Base-by-base conservation (phyloP, 202 grass and related monocot species). In the Panicum virgatum region DNA sequence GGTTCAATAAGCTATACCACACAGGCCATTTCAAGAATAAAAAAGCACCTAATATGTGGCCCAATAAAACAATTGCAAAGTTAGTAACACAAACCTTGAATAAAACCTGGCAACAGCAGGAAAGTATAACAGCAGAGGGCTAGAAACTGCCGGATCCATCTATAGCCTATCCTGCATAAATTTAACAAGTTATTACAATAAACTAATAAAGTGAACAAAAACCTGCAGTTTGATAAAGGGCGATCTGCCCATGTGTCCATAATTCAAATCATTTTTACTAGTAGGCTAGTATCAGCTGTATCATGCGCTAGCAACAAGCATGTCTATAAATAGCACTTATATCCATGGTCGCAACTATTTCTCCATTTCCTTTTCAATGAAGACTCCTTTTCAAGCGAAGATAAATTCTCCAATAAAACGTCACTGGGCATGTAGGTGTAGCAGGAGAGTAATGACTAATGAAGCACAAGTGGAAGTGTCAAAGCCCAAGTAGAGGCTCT, bases 91-190 rank as follows among this genome's bases (percentile, higher is more conserved):
- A 76, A 69, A 98, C 92, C 90, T 90, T 98, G 92, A 80, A 98
- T 45, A 45, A 98, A 93, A 80, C 96, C 96, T 61, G 90, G 96
- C 90, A 90, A 89, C 60, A 98, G 90, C 81, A 98, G 81, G 36
- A 91, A 48, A 61, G 92, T 88, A 59, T 98, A 98, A 76, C 89
- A 95, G 56, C 90, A 82, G 66, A 98, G 92, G 11, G 92, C 96
- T 69, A 98, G 64, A 61, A 93, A 93, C 82, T 95, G 93, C 34
- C 66, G 80, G 40, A 98, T 95, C 96, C 90, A 98, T 84, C 92
- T 87, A 73, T 95, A 98, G 73, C 96, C 92, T 93, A 95, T 25
- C 71, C 96, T 98, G 90, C 83, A 86, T 57, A 79, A 85, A 86
- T 63, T 10, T 18, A 39, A 81, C 54, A 73, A 62, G 39, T 95